phyloP scores from a whole-genome alignment of 495 filamentous ascomycete species.

The Neurospora tetraspora region DNA sequence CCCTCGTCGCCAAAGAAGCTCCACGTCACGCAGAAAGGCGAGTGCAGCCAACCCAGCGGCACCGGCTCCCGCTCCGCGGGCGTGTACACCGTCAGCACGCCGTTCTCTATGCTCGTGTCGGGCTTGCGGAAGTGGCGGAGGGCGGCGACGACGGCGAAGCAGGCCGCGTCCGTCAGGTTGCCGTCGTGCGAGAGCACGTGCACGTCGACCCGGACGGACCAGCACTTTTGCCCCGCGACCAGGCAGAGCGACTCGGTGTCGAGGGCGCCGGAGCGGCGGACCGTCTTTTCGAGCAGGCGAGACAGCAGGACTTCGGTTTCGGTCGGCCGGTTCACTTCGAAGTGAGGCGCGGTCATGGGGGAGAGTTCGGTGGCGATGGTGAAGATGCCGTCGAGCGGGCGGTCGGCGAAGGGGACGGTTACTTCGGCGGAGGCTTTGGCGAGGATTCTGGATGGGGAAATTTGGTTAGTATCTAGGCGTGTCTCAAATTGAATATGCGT shows the following conservation, averaged over 20 bases:
- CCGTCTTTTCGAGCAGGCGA: constrained; percentile 79
- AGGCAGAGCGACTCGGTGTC: constrained; percentile 95
- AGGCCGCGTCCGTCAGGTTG: constrained; percentile 73
- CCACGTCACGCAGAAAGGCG: constrained; percentile 80
- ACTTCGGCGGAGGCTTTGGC: constrained; percentile 83
- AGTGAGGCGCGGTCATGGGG: constrained; percentile 85
- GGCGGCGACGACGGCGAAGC: constrained; percentile 76
- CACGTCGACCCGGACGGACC: constrained; percentile 78
- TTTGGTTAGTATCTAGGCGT: constrained; percentile 2
- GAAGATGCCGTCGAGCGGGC: constrained; percentile 91
- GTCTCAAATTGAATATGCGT: no score
- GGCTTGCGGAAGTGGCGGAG: constrained; percentile 83
- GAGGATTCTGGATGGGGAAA: constrained; percentile 49
- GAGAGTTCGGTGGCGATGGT: constrained; percentile 81
- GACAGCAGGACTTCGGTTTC: constrained; percentile 77
- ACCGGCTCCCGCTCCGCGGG: constrained; percentile 83
- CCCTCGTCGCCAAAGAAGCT: constrained; percentile 59
- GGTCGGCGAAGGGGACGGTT: constrained; percentile 70
- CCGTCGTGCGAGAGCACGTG: constrained; percentile 87
- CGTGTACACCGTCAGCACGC: constrained; percentile 69
- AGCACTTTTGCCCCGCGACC: constrained; percentile 79
- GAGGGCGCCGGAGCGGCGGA: constrained; percentile 82
- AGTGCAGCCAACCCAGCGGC: constrained; percentile 77
- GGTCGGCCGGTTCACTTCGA: constrained; percentile 74
- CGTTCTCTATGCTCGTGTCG: constrained; percentile 75